Evolutionary conservation across 257 asterid genomes (phyloP), one percentile per base, ranked within the genome.

Genomic region (Voacanga thouarsii): DNA sequence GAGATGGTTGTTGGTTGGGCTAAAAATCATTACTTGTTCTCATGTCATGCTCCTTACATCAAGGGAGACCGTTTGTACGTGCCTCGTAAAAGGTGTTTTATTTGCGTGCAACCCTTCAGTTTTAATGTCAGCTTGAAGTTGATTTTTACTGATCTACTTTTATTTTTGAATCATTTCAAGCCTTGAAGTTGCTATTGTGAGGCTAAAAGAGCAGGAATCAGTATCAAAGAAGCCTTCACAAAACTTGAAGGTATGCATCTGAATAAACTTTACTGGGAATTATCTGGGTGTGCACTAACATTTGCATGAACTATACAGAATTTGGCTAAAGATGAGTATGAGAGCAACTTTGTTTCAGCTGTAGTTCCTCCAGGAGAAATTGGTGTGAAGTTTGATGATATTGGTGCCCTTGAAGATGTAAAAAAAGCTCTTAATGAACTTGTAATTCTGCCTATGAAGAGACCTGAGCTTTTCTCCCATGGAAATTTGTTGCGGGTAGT

Each of bases 361-460:
- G 98, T 96, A 56, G 99, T 96, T 82, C 97, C 98, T 57, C 98
- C 97, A 3, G 97, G 93, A 28, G 99, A 96, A 90, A 90, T 93
- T 55, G 99, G 99, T 85, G 98, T 93, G 71, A 93, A 84, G 83
- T 96, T 96, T 80, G 95, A 92, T 81, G 98, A 96, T 81, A 90
- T 96, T 81, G 99, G 99, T 85, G 99, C 99, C 71, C 97, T 96
- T 81, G 99, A 96, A 84, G 98, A 90, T 30, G 97, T 92, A 82
- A 96, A 96, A 79, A 92, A 86, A 84, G 94, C 98, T 10, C 82
- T 96, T 60, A 90, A 93, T 80, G 99, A 96, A 75, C 99, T 96
- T 81, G 99, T 93, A 47, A 93, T 96, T 83, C 97, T 96, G 78
- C 99, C 99, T 14, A 93, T 96, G 99, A 87, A 80, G 81, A 90